A percentile compares a stretch with the other conserved stretches of the same genome.
Conservation (phyloP, 192 early-diverging fungal genomes). For the Coemansia interrupta region DNA sequence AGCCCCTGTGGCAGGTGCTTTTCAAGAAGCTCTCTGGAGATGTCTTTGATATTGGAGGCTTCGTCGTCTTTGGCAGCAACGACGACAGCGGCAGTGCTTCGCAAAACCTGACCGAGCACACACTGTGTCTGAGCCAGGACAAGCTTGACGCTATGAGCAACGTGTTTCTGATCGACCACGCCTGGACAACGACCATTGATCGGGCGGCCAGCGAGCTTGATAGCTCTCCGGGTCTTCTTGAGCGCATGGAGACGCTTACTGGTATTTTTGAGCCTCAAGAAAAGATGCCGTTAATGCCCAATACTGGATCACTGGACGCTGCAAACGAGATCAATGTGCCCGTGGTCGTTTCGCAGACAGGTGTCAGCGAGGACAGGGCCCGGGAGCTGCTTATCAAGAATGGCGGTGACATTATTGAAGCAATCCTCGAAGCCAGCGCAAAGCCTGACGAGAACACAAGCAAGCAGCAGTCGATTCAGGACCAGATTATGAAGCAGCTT, state of each 20-base stretch:
- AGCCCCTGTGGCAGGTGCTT: constrained; percentile 35
- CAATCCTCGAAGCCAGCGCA: constrained; percentile 55
- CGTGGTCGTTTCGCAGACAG: constrained; percentile 58
- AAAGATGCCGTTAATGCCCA: constrained; percentile 30
- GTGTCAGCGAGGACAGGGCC: constrained; percentile 55
- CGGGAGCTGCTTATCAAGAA: constrained; percentile 55
- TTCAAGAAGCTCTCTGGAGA: constrained; percentile 31
- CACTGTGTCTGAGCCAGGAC: constrained; percentile 23
- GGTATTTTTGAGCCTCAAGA: constrained; percentile 53
- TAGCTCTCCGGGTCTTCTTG: constrained; percentile 56
- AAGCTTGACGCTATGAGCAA: constrained; percentile 45
- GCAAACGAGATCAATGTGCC: constrained; percentile 47
- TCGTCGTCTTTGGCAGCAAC: constrained; percentile 22
- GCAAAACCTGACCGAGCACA: constrained; percentile 15
- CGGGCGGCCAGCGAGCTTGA: constrained; percentile 55
- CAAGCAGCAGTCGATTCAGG: constrained; percentile 18
- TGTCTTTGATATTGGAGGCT: constrained; percentile 38
- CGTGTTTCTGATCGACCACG: constrained; percentile 69
- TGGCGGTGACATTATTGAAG: constrained; percentile 60
- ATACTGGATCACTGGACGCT: constrained; percentile 20
- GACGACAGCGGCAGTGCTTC: neutral
- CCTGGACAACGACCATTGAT: constrained; percentile 67
- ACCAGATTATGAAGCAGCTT: constrained; percentile 38
- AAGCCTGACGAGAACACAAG: neutral
- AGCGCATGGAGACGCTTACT: constrained; percentile 63